Evolutionary conservation across 306 rosid genomes (phyloP).

Genomic region (Leucaena leucocephala): DNA sequence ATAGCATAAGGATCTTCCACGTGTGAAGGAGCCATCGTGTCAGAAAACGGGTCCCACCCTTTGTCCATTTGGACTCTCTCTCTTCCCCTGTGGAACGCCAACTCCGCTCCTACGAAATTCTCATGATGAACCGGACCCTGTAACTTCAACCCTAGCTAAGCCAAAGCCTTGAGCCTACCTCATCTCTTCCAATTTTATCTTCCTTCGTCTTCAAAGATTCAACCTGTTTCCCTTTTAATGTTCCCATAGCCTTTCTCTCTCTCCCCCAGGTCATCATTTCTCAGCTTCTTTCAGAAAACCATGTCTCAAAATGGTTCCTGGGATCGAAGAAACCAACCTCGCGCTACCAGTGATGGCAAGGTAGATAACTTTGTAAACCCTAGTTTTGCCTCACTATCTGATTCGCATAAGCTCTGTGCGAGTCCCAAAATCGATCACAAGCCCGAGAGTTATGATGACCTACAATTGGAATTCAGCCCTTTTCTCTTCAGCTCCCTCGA

Average conservation of each 20-base stretch:
- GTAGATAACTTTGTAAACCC: constrained; percentile 43
- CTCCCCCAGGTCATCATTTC: background rate
- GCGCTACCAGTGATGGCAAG: constrained; percentile 43
- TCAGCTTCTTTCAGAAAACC: background rate
- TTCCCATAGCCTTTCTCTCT: background rate
- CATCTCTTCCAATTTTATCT: background rate
- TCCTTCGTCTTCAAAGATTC: background rate
- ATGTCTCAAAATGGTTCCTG: constrained; percentile 58
- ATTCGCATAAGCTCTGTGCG: constrained; percentile 50
- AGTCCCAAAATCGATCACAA: constrained; percentile 66
- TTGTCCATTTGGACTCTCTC: background rate
- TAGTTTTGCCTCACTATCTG: constrained; percentile 20
- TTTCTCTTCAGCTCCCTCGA: constrained; percentile 82
- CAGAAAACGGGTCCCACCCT: background rate
- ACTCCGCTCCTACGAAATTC: background rate
- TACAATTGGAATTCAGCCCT: constrained; percentile 74
- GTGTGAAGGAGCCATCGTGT: background rate
- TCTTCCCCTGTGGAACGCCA: background rate
- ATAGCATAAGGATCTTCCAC: background rate
- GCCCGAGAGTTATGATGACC: constrained; percentile 76
- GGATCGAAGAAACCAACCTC: constrained; percentile 52
- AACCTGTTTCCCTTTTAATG: too few species aligned
- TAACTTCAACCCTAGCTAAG: background rate
- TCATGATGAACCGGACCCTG: background rate
- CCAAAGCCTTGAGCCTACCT: background rate